Percentiles rank a stretch among this genome's conserved stretches.
These are phyloP conservation scores for Fusarium euwallaceae DNA, from an alignment of 2,329 filamentous ascomycete species.

Conservation along the genomic window DNA sequence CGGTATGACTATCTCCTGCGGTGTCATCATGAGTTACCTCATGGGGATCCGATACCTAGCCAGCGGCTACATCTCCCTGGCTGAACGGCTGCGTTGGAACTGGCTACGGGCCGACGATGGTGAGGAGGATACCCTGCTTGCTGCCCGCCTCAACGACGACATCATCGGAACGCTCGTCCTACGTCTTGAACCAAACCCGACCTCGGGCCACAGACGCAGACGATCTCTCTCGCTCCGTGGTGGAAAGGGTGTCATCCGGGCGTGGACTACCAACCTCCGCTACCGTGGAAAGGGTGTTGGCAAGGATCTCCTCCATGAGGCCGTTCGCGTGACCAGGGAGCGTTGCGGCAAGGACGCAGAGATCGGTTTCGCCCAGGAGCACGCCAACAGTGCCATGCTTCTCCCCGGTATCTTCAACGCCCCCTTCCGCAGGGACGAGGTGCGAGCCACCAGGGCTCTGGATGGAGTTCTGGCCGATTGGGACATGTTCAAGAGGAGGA, in stretches of 20 bases:
- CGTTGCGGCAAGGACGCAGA: slow-evolving; percentile 76
- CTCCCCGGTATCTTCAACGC: slow-evolving; percentile 74
- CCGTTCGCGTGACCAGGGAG: slow-evolving; percentile 75
- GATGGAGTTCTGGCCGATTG: slow-evolving; percentile 64
- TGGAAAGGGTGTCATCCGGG: slow-evolving; percentile 79
- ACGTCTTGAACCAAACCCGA: slow-evolving; percentile 66
- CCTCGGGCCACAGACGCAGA: slow-evolving; percentile 50
- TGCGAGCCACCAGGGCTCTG: slow-evolving; percentile 66
- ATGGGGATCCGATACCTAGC: slow-evolving; percentile 71
- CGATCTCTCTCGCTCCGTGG: slow-evolving; percentile 61
- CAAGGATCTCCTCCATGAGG: slow-evolving; percentile 78
- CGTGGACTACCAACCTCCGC: slow-evolving; percentile 81
- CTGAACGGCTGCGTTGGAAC: slow-evolving; percentile 71
- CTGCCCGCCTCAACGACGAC: slow-evolving; percentile 75
- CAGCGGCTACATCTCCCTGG: slow-evolving; percentile 71
- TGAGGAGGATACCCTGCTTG: slow-evolving; percentile 70
- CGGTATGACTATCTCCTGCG: slow-evolving; percentile 69
- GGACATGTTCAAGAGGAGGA: slow-evolving; percentile 62
- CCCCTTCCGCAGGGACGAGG: slow-evolving; percentile 70
- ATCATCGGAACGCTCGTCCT: slow-evolving; percentile 80
- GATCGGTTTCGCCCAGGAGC: slow-evolving; percentile 80
- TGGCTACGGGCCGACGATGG: slow-evolving; percentile 66
- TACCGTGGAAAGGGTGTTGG: slow-evolving; percentile 82
- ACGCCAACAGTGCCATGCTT: slow-evolving; percentile 79
- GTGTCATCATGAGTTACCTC: slow-evolving; percentile 74